Evolutionary conservation across 2,329 filamentous ascomycete species (phyloP).

Genomic region (Apiospora arundinis): DNA sequence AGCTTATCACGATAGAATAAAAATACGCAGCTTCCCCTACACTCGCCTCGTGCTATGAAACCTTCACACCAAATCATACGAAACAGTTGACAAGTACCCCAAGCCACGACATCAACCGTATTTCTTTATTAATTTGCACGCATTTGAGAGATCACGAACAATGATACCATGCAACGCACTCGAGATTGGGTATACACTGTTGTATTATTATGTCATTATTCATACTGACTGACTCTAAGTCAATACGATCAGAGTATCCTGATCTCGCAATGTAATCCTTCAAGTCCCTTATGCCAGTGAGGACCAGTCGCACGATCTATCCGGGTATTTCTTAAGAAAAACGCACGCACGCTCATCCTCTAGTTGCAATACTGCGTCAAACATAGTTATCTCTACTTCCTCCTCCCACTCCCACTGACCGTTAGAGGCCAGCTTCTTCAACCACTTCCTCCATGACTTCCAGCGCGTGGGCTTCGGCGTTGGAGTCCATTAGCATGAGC

Average conservation of each 20-base stretch:
- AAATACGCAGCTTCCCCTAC: not conserved
- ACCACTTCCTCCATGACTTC: slow-evolving; percentile 18
- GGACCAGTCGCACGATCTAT: not conserved
- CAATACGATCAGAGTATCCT: not conserved
- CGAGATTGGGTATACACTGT: not conserved
- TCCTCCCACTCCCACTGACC: not conserved
- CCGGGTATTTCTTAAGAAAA: not conserved
- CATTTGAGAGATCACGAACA: not conserved
- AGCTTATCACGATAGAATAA: too few species aligned
- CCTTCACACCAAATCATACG: not conserved
- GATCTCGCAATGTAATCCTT: not conserved
- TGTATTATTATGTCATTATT: slow-evolving; percentile 2
- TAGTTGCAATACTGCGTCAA: not conserved
- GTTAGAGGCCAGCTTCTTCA: slow-evolving; percentile 7
- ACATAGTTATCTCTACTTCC: not conserved
- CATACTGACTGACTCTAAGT: not conserved
- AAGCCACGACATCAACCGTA: not conserved
- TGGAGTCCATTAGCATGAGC: slow-evolving; percentile 39
- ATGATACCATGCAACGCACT: not conserved
- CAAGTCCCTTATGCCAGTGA: not conserved
- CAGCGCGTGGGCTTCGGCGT: slow-evolving; percentile 24
- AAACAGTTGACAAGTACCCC: not conserved
- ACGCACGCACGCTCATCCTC: not conserved
- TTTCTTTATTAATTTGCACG: not conserved
- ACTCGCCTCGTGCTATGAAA: not conserved